These are phyloP conservation scores for Hypomyces perniciosus DNA, from an alignment of 2,329 filamentous ascomycete genomes.

Conservation along the genomic window DNA sequence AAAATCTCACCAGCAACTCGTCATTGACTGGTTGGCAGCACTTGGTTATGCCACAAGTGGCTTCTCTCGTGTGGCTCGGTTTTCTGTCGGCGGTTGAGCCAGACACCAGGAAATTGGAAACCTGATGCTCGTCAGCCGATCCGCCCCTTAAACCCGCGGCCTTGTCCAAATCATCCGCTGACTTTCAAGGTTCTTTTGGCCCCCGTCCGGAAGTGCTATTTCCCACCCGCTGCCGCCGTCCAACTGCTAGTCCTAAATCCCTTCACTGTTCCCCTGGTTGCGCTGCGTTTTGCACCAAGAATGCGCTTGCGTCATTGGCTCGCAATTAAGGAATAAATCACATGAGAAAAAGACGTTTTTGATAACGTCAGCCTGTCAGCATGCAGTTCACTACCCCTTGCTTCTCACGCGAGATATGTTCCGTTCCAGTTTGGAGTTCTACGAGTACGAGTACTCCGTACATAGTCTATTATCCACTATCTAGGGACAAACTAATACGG, in stretches of 20 bases:
- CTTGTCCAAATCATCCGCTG: conserved; percentile 5
- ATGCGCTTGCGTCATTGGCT: not conserved
- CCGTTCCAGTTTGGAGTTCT: not conserved
- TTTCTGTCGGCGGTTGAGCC: conserved; percentile 2
- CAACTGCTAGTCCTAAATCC: conserved; percentile 1
- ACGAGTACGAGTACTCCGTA: too few species aligned
- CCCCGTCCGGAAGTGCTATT: not conserved
- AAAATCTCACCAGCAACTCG: conserved; percentile 2
- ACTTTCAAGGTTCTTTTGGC: not conserved
- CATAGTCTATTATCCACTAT: not conserved
- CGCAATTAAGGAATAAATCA: not conserved
- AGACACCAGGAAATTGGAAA: conserved; percentile 1
- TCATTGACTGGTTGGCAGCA: conserved; percentile 7
- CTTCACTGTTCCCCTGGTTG: conserved; percentile 2
- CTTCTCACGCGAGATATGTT: not conserved
- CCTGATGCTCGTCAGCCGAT: conserved; percentile 3
- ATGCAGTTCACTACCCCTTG: not conserved
- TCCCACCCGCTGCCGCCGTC: conserved; percentile 7
- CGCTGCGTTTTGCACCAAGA: not conserved
- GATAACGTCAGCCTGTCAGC: not conserved
- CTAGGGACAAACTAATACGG: not conserved
- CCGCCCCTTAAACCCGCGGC: not conserved
- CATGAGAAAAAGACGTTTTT: not conserved
- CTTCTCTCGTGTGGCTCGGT: conserved; percentile 1
- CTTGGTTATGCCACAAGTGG: conserved; percentile 7